A percentile compares a stretch with the other conserved stretches of the same genome.
phyloP scores from a whole-genome alignment of 2,329 filamentous ascomycete genomes.

The Pezicula carpinea region DNA sequence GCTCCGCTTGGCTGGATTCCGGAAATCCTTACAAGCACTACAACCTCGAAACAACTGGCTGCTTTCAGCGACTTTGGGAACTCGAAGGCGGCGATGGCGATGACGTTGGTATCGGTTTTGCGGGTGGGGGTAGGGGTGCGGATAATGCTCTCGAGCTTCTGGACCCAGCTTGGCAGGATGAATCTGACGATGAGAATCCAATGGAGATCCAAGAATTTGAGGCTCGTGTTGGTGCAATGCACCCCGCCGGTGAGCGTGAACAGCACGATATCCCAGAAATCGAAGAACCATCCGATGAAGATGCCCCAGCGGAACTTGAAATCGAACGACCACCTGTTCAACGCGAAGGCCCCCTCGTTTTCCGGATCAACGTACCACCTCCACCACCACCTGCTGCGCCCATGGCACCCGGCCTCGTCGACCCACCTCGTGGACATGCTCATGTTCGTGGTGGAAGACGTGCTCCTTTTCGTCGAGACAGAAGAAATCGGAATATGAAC shows the following conservation, averaged over 20 bases:
- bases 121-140: constrained; percentile 11
- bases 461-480: constrained; percentile 3
- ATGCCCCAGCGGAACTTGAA: constrained; percentile 3
- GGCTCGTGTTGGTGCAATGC: no score
- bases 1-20: constrained; percentile 77
- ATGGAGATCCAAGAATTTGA: no score
- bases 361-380: constrained; percentile 25
- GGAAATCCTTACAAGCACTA: constrained; percentile 86
- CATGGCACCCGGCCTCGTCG: constrained; percentile 15
- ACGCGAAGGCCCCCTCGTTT: constrained; percentile 28
- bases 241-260: constrained; percentile 7
- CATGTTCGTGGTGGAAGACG: constrained; percentile 2
- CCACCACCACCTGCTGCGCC: constrained; percentile 9
- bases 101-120: constrained; percentile 24
- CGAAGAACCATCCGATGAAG: constrained; percentile 10
- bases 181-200: no score
- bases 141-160: background rate
- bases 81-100: constrained; percentile 72
- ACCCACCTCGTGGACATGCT: constrained; percentile 9
- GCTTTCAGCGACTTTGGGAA: constrained; percentile 88
- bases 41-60: constrained; percentile 65
- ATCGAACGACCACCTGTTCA: constrained; percentile 15
- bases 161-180: constrained; percentile 3
- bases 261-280: constrained; percentile 10
- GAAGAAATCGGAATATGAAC: background rate